Conservation (phyloP, 805 yeast species). For the Candida ortonii region DNA sequence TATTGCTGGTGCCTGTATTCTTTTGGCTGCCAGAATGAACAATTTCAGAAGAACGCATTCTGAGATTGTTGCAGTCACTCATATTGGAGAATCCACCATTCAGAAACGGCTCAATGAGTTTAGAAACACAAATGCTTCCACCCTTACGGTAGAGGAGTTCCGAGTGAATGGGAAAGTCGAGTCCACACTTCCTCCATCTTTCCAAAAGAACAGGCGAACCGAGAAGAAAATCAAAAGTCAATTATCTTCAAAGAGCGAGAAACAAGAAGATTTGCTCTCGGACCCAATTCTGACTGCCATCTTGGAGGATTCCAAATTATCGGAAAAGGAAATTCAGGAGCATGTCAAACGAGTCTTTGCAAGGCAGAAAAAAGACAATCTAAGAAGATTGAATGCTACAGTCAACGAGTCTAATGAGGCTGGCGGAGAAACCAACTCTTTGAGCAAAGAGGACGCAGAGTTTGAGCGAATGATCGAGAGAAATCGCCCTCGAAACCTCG, state of each 20-base stretch:
- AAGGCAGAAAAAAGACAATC: slow-evolving; percentile 25
- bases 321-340: slow-evolving; percentile 43
- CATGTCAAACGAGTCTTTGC: slow-evolving; percentile 31
- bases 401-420: slow-evolving; percentile 8
- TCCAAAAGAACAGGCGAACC: slow-evolving; percentile 53
- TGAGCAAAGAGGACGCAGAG: slow-evolving; percentile 27
- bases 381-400: slow-evolving; percentile 18
- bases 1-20: slow-evolving; percentile 92
- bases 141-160: slow-evolving; percentile 69
- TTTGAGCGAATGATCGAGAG: slow-evolving; percentile 37
- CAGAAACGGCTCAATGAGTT: slow-evolving; percentile 90
- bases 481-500: slow-evolving; percentile 55
- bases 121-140: slow-evolving; percentile 69
- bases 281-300: slow-evolving; percentile 45
- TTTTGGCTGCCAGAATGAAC: slow-evolving; percentile 96
- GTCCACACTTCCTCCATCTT: slow-evolving; percentile 81
- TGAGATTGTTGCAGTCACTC: slow-evolving; percentile 93
- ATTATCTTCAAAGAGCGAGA: slow-evolving; percentile 32
- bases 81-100: slow-evolving; percentile 90
- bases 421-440: slow-evolving; percentile 12
- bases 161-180: slow-evolving; percentile 44
- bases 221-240: slow-evolving; percentile 36
- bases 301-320: slow-evolving; percentile 41
- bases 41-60: slow-evolving; percentile 87
- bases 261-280: slow-evolving; percentile 38